A percentile compares a stretch with the other conserved stretches of the same genome.
Evolutionary conservation across 2,329 filamentous ascomycete species (phyloP).

Genomic region (Myriangium duriaei): DNA sequence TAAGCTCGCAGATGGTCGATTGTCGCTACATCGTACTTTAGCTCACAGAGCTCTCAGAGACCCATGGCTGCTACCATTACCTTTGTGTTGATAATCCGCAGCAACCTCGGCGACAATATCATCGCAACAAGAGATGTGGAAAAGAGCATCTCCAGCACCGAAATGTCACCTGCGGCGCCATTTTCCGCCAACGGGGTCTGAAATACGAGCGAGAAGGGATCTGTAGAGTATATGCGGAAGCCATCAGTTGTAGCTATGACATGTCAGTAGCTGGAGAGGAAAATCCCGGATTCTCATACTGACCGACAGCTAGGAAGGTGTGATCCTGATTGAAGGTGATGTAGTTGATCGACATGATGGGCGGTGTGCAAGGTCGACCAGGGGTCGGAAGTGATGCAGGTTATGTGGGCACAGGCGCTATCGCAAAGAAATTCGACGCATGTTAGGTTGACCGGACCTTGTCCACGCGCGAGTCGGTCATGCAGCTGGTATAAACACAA

Average conservation of each 20-base stretch:
- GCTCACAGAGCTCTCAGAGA: conserved; percentile 8
- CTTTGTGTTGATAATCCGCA: conserved; percentile 97
- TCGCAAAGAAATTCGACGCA: no score
- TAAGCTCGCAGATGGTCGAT: conserved; percentile 94
- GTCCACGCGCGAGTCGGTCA: no score
- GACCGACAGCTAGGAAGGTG: conserved; percentile 89
- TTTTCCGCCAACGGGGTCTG: conserved; percentile 61
- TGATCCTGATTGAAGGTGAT: conserved; percentile 99
- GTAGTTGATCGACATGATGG: conserved; percentile 59
- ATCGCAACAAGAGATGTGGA: conserved; percentile 92
- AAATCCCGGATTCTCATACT: conserved; percentile 20
- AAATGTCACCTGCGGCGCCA: conserved; percentile 57
- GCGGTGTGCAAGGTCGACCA: no score
- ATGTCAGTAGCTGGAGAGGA: conserved; percentile 6
- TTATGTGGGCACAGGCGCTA: no score
- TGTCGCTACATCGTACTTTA: conserved; percentile 41
- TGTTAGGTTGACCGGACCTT: no score
- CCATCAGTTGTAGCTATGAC: conserved; percentile 71
- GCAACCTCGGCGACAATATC: conserved; percentile 77
- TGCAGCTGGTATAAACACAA: no score
- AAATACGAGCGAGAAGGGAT: conserved; percentile 90
- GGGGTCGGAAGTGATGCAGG: no score
- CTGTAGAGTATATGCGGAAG: conserved; percentile 92
- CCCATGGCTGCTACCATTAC: conserved; percentile 32
- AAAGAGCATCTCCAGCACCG: conserved; percentile 97